A percentile compares a stretch with the other conserved stretches of the same genome.
Conservation (phyloP, 805 yeast genomes). For the Candida easanensis region DNA sequence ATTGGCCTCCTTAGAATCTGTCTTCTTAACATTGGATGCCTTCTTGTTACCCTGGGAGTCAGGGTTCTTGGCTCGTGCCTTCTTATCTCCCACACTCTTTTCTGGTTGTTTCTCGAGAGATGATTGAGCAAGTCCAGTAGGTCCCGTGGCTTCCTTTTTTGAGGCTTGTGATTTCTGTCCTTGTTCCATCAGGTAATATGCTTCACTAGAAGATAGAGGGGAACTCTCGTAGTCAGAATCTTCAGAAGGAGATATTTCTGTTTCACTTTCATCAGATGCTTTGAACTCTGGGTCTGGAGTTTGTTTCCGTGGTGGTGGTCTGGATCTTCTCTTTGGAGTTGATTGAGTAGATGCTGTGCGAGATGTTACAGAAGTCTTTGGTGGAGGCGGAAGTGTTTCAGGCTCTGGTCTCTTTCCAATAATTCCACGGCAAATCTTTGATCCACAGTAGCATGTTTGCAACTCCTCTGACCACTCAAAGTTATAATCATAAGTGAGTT, state of each 20-base stretch:
- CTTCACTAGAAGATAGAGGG: too few species aligned
- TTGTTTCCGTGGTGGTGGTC: not conserved
- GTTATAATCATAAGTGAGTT: slow-evolving; percentile 48
- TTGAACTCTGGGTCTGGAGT: not conserved
- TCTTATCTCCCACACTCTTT: not conserved
- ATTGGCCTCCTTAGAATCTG: too few species aligned
- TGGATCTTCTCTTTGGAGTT: not conserved
- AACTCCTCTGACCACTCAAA: slow-evolving; percentile 43
- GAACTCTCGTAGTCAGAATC: not conserved
- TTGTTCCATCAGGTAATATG: too few species aligned
- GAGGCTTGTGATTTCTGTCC: too few species aligned
- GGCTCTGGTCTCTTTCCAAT: slow-evolving; percentile 29
- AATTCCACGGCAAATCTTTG: slow-evolving; percentile 39
- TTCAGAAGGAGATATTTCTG: not conserved
- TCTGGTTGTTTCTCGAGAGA: not conserved
- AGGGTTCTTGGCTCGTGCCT: not conserved
- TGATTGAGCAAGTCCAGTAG: too few species aligned
- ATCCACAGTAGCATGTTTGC: slow-evolving; percentile 44
- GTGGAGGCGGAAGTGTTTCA: not conserved
- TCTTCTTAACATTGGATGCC: not conserved
- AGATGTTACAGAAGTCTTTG: not conserved
- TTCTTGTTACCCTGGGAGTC: too few species aligned
- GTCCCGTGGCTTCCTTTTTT: too few species aligned
- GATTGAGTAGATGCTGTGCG: not conserved
- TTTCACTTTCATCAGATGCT: not conserved